These are phyloP conservation scores for Teratosphaeria pseudoeucalypti DNA, from an alignment of 2,329 filamentous ascomycete genomes.

Conservation along the genomic window DNA sequence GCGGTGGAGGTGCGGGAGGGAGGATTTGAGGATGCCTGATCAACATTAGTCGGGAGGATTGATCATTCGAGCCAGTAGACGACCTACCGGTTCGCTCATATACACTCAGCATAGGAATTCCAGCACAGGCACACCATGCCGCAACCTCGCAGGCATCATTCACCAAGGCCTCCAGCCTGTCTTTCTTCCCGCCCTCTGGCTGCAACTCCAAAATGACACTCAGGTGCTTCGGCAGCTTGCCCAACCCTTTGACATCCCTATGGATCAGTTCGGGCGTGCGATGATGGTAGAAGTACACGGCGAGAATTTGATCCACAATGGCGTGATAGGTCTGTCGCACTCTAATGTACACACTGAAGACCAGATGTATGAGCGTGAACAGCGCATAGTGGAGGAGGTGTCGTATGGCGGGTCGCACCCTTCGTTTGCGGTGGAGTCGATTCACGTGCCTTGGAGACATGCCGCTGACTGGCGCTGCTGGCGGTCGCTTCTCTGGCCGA, in stretches of 20 bases:
- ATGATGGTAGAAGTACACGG: constrained; percentile 88
- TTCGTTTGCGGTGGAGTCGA: neutral
- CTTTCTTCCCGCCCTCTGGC: constrained; percentile 54
- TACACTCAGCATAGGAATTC: constrained; percentile 76
- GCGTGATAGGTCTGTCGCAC: constrained; percentile 70
- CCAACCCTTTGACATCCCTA: constrained; percentile 68
- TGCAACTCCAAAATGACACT: constrained; percentile 75
- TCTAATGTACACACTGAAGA: constrained; percentile 84
- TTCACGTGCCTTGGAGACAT: neutral
- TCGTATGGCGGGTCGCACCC: constrained; percentile 19
- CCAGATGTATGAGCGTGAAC: constrained; percentile 60
- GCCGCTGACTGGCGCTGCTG: neutral
- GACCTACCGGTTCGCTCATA: constrained; percentile 80
- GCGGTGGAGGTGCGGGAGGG: constrained; percentile 74
- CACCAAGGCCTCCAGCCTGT: constrained; percentile 71
- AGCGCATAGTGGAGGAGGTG: constrained; percentile 50
- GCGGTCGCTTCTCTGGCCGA: constrained; percentile 1
- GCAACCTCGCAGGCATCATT: constrained; percentile 86
- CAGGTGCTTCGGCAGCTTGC: constrained; percentile 69
- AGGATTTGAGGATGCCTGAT: constrained; percentile 75
- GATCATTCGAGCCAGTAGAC: neutral
- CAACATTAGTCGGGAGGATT: neutral
- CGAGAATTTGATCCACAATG: constrained; percentile 64
- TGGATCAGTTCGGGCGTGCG: constrained; percentile 86
- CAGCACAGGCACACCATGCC: constrained; percentile 85